Evolutionary conservation across 192 early-diverging fungal genomes (phyloP).

Genomic region (Tieghemiomyces parasiticus): DNA sequence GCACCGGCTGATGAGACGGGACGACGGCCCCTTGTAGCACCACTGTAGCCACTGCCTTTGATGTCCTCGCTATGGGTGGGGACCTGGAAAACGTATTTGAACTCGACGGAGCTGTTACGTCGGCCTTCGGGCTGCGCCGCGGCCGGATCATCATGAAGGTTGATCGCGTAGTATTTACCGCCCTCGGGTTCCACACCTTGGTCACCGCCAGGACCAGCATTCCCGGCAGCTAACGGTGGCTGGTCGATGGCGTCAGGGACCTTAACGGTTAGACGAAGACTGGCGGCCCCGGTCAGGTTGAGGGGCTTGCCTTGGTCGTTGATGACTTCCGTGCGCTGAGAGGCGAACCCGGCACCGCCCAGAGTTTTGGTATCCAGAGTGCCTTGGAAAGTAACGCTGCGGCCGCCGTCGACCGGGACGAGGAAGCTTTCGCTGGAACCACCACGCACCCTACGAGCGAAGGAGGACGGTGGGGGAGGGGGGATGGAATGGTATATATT

Average conservation of each 20-base stretch:
- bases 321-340: background rate
- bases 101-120: background rate
- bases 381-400: background rate
- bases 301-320: background rate
- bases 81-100: background rate
- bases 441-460: background rate
- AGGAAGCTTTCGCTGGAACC: background rate
- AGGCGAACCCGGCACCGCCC: background rate
- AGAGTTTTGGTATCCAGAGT: background rate
- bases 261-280: background rate
- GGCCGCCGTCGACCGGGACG: background rate
- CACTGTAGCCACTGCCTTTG: background rate
- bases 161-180: background rate
- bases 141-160: background rate
- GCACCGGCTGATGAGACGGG: too few relatives aligned
- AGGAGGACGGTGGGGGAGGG: too few relatives aligned
- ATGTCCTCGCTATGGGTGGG: background rate
- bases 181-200: too few relatives aligned
- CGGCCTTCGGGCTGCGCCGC: background rate
- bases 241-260: background rate
- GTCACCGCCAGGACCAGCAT: too few relatives aligned
- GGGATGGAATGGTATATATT: too few relatives aligned
- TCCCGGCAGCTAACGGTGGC: too few relatives aligned
- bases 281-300: background rate
- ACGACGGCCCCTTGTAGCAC: too few relatives aligned